Evolutionary conservation across 805 yeast genomes (phyloP).

Genomic region (Tetrapisispora fleetii): DNA sequence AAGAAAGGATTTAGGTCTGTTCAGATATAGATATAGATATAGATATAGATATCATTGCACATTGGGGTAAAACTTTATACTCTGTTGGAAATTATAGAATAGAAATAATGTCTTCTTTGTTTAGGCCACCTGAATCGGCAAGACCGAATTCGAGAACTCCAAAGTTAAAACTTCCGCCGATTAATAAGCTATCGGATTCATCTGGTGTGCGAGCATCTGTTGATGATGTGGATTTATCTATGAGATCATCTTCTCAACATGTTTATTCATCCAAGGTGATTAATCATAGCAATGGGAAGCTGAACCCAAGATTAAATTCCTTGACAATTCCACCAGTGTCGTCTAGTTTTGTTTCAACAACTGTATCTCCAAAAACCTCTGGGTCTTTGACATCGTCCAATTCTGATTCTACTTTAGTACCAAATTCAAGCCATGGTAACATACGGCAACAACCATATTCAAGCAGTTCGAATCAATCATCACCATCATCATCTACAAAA

Average conservation of each 20-base stretch:
- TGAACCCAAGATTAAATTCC: not conserved
- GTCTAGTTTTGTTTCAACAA: not conserved
- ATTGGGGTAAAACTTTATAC: no score
- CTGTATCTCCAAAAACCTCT: not conserved
- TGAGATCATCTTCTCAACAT: conserved; percentile 1
- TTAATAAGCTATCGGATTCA: conserved; percentile 8
- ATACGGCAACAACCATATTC: conserved; percentile 2
- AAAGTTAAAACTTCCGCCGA: conserved; percentile 34
- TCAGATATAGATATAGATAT: no score
- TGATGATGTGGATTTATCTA: not conserved
- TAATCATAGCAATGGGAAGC: not conserved
- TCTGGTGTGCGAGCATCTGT: no score
- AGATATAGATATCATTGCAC: no score
- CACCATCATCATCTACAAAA: conserved; percentile 22
- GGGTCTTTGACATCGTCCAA: not conserved
- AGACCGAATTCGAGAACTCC: conserved; percentile 35
- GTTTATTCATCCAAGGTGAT: not conserved
- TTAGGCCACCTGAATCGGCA: conserved; percentile 35
- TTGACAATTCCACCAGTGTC: not conserved
- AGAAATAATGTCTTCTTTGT: conserved; percentile 23
- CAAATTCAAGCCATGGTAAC: not conserved
- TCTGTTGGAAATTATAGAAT: not conserved
- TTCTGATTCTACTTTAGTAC: conserved; percentile 4
- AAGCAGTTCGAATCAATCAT: conserved; percentile 1
- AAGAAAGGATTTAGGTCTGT: no score